Evolutionary conservation across 345 rosid species (phyloP), one percentile per base, ranked within the genome.

Genomic region (Hirschfeldia incana): DNA sequence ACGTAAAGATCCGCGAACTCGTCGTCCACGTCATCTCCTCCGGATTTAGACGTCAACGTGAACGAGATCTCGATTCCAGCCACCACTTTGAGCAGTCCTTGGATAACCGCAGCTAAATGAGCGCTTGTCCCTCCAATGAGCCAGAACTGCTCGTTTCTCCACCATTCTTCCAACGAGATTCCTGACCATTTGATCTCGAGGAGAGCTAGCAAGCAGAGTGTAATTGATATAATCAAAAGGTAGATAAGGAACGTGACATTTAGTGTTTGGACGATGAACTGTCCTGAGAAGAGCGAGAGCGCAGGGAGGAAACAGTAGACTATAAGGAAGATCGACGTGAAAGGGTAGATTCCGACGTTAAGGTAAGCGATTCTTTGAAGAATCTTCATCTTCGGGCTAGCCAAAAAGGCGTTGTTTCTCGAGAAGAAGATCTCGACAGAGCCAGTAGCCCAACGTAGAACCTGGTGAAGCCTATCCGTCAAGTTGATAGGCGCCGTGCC

Each of bases 381-480:
- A 84, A 91, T 88, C 59, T 89, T 91, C 92, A 91, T 87, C 55
- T 89, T 63, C 0, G 76, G 80, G 29, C 84, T 84, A 0, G 94
- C 92, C 21, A 91, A 85, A 1, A 91, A 67, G 0, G 97, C 94
- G 32, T 91, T 91, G 85, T 89, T 91, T 34, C 88, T 86, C 0
- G 94, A 91, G 86, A 91, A 89, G 55, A 89, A 91, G 61, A 91
- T 89, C 86, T 91, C 97, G 0, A 91, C 97, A 0, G 94, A 91
- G 10, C 97, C 97, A 0, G 94, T 89, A 32, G 97, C 94, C 97
- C 97, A 91, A 34, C 94, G 81, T n/a, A 89, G 97, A 17, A 91
- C 97, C 73, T 87, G 97, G 62, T 91, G 94, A 36, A 91, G 89
- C 78, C 97, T 85, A 77, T 89, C 94, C 29, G 91, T 84, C 32